These are phyloP conservation scores for Quercus cerris DNA, from an alignment of 306 rosid species.

Conservation along the genomic window DNA sequence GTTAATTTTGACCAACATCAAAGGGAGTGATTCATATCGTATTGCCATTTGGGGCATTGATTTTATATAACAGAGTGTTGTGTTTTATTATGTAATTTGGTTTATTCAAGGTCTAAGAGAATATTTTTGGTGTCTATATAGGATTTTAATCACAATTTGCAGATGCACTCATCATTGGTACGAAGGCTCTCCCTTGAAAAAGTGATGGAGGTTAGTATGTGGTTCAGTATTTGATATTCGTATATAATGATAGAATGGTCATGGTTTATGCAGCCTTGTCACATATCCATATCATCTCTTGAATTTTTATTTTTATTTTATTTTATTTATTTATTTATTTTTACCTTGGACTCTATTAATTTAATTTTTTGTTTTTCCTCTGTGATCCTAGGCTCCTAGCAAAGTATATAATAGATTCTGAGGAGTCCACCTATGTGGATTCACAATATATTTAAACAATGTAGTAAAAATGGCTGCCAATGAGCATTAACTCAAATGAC, in stretches of 20 bases:
- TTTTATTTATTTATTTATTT: neutral
- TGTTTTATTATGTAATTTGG: neutral
- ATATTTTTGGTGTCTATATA: conserved; percentile 16
- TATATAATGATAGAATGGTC: neutral
- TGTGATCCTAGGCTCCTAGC: neutral
- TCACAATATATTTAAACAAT: neutral
- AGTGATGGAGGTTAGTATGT: conserved; percentile 74
- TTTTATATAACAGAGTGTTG: neutral
- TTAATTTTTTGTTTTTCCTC: neutral
- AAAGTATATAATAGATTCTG: neutral
- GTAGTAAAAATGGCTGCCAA: neutral
- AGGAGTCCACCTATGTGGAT: neutral
- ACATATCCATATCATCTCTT: neutral
- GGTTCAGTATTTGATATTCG: neutral
- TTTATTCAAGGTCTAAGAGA: neutral
- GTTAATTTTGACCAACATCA: neutral
- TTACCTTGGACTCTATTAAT: neutral
- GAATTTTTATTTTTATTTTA: neutral
- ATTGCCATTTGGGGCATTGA: neutral
- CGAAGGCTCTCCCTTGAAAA: conserved; percentile 79
- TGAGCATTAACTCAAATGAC: too few species aligned
- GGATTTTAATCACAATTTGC: conserved; percentile 64
- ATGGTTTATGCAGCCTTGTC: neutral
- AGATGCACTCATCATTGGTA: conserved; percentile 84
- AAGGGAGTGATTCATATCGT: neutral